Evolutionary conservation across 2,329 filamentous ascomycete species (phyloP).

Genomic region (Penicillium sp.): DNA sequence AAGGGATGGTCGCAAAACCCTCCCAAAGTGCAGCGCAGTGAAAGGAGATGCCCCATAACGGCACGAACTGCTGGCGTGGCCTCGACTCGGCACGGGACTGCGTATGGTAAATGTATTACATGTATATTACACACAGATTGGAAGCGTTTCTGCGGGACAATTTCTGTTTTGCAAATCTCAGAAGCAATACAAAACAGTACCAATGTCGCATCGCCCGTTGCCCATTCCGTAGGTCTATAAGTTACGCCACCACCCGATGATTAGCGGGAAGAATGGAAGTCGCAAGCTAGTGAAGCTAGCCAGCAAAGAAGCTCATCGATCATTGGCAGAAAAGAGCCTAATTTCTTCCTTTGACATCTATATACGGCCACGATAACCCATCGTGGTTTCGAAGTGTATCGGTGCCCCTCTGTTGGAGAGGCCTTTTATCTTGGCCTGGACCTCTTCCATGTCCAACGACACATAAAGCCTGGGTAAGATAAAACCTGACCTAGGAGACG

Average conservation of each 20-base stretch:
- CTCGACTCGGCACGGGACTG: conserved; percentile 11
- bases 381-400: background rate
- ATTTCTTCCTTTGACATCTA: conserved; percentile 4
- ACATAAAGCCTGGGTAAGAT: background rate
- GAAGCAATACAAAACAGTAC: background rate
- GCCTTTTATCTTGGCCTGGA: background rate
- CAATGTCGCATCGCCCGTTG: background rate
- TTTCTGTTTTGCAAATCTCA: background rate
- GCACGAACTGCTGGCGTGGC: conserved; percentile 24
- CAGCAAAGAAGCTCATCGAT: background rate
- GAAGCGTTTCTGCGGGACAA: accelerated
- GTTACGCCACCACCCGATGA: conserved; percentile 9
- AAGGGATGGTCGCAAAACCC: background rate
- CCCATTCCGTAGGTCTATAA: conserved; percentile 24
- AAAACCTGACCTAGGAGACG: background rate
- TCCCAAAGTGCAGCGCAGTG: conserved; percentile 3
- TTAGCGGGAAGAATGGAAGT: conserved; percentile 6
- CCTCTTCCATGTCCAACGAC: background rate
- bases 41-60: conserved; percentile 18
- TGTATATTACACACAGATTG: background rate
- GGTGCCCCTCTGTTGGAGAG: background rate
- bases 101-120: conserved; percentile 8
- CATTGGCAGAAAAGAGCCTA: background rate
- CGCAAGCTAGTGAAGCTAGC: background rate
- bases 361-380: background rate